Evolutionary conservation across 2,329 filamentous ascomycete species (phyloP).

Genomic region (Epicoccum sorghinum): DNA sequence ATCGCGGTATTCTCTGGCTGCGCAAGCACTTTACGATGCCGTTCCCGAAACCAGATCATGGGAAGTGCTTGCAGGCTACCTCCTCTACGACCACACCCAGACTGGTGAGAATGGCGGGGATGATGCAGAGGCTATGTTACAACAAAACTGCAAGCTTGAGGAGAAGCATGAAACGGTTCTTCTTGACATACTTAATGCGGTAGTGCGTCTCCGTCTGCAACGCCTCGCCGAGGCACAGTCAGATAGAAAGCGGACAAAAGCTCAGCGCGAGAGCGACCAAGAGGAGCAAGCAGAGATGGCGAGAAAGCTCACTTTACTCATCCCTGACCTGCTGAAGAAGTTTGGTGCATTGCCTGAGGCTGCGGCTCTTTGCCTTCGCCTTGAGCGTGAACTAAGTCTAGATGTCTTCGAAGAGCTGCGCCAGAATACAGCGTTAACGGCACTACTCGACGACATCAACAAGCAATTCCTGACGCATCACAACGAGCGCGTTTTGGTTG

Average conservation of each 20-base stretch:
- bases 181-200: slow-evolving; percentile 83
- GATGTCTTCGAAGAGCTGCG: slow-evolving; percentile 87
- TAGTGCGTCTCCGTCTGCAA: slow-evolving; percentile 75
- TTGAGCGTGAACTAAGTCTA: slow-evolving; percentile 86
- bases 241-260: slow-evolving; percentile 64
- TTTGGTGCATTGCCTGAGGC: slow-evolving; percentile 89
- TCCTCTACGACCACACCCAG: slow-evolving; percentile 86
- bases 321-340: slow-evolving; percentile 88
- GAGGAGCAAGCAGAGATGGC: slow-evolving; percentile 81
- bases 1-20: slow-evolving; percentile 83
- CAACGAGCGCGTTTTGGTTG: slow-evolving; percentile 80
- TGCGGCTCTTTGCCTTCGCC: slow-evolving; percentile 80
- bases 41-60: slow-evolving; percentile 82
- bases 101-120: slow-evolving; percentile 60
- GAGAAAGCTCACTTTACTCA: slow-evolving; percentile 75
- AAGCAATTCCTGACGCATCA: slow-evolving; percentile 94
- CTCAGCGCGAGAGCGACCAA: slow-evolving; percentile 63
- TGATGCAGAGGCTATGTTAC: slow-evolving; percentile 68
- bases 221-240: slow-evolving; percentile 67
- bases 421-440: slow-evolving; percentile 81
- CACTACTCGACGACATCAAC: slow-evolving; percentile 86
- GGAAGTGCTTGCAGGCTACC: slow-evolving; percentile 86
- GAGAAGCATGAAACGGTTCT: slow-evolving; percentile 82
- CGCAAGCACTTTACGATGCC: slow-evolving; percentile 83
- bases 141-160: slow-evolving; percentile 73